Percentiles rank a stretch among this genome's conserved stretches.
phyloP scores from a whole-genome alignment of 495 filamentous ascomycete species.

The Amorphotheca resinae region DNA sequence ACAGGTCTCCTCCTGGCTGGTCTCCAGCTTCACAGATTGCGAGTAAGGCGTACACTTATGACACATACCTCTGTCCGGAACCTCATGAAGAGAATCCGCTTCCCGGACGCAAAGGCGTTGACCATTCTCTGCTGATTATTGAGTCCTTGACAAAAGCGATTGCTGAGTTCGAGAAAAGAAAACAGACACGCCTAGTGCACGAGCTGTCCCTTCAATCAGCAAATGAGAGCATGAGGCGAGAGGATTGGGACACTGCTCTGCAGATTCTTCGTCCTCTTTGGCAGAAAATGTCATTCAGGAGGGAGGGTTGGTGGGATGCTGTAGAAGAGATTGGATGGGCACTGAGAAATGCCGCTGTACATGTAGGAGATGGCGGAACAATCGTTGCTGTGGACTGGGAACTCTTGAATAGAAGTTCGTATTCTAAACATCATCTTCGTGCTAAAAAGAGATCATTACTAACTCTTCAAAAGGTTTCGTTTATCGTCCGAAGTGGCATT shows the following conservation, averaged over 20 bases:
- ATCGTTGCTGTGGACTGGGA: conserved; percentile 78
- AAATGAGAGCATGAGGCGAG: conserved; percentile 48
- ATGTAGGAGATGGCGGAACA: conserved; percentile 47
- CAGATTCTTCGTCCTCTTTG: conserved; percentile 57
- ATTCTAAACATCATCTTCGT: neutral
- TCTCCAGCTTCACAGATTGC: conserved; percentile 57
- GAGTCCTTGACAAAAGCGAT: conserved; percentile 47
- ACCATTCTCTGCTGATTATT: conserved; percentile 53
- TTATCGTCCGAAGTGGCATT: conserved; percentile 47
- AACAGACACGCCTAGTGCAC: conserved; percentile 43
- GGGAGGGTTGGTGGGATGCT: conserved; percentile 69
- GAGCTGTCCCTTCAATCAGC: conserved; percentile 57
- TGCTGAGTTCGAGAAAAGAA: conserved; percentile 39
- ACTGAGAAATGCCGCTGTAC: conserved; percentile 58
- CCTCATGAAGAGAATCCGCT: conserved; percentile 59
- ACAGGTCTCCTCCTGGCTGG: conserved; percentile 51
- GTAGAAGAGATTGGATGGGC: conserved; percentile 62
- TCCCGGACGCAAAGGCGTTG: conserved; percentile 36
- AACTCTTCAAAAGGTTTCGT: conserved; percentile 37
- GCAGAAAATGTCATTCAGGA: conserved; percentile 60
- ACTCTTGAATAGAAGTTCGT: conserved; percentile 55
- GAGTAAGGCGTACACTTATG: conserved; percentile 58
- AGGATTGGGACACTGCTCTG: conserved; percentile 53
- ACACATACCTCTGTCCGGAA: conserved; percentile 73
- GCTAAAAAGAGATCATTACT: conserved; percentile 17